phyloP scores from a whole-genome alignment of 805 yeast species.

The Lachancea mirantina region DNA sequence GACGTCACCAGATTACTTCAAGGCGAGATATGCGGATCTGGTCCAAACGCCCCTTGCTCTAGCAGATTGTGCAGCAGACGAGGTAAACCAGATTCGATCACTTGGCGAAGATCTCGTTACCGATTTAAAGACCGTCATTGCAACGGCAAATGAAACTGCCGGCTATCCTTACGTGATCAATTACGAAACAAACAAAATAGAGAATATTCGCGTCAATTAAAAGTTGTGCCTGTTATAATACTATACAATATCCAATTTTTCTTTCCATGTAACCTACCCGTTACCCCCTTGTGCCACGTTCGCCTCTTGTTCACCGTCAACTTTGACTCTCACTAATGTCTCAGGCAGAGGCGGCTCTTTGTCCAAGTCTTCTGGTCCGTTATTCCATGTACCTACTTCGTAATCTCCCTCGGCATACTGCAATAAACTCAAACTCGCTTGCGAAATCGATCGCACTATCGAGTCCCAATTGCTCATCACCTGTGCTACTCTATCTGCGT shows the following conservation, averaged over 20 bases:
- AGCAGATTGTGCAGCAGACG: constrained; percentile 11
- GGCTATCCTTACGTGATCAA: constrained; percentile 32
- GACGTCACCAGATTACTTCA: constrained; percentile 14
- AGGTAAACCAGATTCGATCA: constrained; percentile 12
- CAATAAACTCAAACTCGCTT: constrained; percentile 26
- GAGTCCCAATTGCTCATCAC: constrained; percentile 29
- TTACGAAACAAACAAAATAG: constrained; percentile 32
- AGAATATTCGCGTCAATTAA: constrained; percentile 10
- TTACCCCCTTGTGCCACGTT: not conserved
- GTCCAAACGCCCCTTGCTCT: constrained; percentile 9
- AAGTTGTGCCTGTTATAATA: not conserved
- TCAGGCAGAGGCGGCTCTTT: constrained; percentile 51
- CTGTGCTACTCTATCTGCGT: constrained; percentile 21
- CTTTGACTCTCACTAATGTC: constrained; percentile 51
- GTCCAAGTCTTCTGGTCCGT: constrained; percentile 20
- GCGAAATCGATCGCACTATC: constrained; percentile 26
- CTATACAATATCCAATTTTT: not conserved
- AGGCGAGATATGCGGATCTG: constrained; percentile 12
- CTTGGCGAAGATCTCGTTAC: constrained; percentile 19
- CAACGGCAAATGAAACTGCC: constrained; percentile 33
- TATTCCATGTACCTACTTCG: constrained; percentile 27
- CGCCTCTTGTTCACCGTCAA: constrained; percentile 34
- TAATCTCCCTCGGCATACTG: constrained; percentile 29
- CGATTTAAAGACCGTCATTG: constrained; percentile 31
- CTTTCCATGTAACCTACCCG: not conserved